Evolutionary conservation across 2,329 filamentous ascomycete species (phyloP), one percentile per base, ranked within the genome.

Genomic region (Arthroderma uncinatum): DNA sequence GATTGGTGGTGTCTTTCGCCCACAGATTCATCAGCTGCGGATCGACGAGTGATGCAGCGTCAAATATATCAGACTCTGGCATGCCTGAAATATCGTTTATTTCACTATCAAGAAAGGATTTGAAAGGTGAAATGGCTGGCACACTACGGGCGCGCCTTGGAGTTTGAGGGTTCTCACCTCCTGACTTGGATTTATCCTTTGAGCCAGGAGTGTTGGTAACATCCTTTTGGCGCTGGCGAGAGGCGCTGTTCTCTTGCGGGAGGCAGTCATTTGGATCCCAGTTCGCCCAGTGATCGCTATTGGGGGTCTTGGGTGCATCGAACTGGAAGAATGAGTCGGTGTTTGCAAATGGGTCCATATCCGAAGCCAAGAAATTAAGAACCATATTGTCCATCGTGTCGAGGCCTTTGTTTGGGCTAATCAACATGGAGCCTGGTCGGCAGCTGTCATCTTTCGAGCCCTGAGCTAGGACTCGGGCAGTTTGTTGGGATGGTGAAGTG

Each of bases 221-320:
- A 14, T 50, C 44, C 33, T 37, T 36, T 12, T 39, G 53, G 10
- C 9, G 36, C n/a, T 44, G 16, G 21, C 14, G 37, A 10, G 36
- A 55, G 2, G 25, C 25, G n/a, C 23, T 30, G 21, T 34, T 64
- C 33, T 57, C 55, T 0, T 67, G 66, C 30, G 70, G 71, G n/a
- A 68, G 62, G 34, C 67, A 71, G 56, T 70, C 65, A 1, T 66
- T 64, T 30, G 68, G 67, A 30, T 72, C 62, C 71, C 71, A 73
- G 56, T 72, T 68, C 1, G 65, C 63, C 71, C 71, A 73, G 60
- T 65, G 64, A 33, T 63, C 63, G 54, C 60, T 62, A 10, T 59
- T 52, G 10, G 58, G 58, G 47, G 59, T 61, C 50, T 68, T 67
- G 14, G 61, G 57, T 12, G 63, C 62, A 25, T 64, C 65, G 19